Conservation (phyloP, 1,284 basidiomycete genomes). For the Puccinia triticina region DNA sequence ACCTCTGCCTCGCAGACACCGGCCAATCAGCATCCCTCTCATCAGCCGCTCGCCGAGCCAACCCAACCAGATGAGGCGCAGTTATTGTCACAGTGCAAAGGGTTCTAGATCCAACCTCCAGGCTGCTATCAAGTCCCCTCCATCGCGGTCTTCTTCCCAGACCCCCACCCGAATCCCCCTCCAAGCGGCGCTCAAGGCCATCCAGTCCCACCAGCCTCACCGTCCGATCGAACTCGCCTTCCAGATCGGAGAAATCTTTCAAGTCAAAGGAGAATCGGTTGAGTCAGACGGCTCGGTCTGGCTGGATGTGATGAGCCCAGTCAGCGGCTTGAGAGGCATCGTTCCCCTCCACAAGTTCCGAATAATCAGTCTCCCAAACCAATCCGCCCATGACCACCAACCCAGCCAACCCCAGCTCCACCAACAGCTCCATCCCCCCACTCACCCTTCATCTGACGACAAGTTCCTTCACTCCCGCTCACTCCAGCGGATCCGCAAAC, state of each 20-base stretch:
- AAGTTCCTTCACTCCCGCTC: slow-evolving; percentile 19
- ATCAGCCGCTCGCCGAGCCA: no score
- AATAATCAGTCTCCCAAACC: slow-evolving; percentile 11
- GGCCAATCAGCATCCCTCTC: no score
- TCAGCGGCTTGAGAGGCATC: slow-evolving; percentile 16
- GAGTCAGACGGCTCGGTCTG: neutral
- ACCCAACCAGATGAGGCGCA: slow-evolving; percentile 2
- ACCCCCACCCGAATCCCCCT: neutral
- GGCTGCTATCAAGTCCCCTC: neutral
- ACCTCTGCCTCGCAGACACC: no score
- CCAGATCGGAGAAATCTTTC: neutral
- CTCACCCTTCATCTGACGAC: neutral
- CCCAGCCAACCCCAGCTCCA: neutral
- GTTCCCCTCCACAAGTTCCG: slow-evolving; percentile 13
- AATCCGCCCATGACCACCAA: no score
- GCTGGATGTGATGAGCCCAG: slow-evolving; percentile 23
- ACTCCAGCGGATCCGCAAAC: slow-evolving; percentile 16
- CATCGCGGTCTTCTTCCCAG: slow-evolving; percentile 2
- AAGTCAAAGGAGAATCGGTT: neutral
- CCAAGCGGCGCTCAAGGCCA: slow-evolving; percentile 1
- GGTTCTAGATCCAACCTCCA: neutral
- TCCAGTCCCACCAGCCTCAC: slow-evolving; percentile 13
- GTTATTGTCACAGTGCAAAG: neutral
- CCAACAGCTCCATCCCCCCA: neutral
- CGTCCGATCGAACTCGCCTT: neutral